phyloP scores from a whole-genome alignment of 2,329 filamentous ascomycete genomes.

The Aspergillus pseudoviridinutans region DNA sequence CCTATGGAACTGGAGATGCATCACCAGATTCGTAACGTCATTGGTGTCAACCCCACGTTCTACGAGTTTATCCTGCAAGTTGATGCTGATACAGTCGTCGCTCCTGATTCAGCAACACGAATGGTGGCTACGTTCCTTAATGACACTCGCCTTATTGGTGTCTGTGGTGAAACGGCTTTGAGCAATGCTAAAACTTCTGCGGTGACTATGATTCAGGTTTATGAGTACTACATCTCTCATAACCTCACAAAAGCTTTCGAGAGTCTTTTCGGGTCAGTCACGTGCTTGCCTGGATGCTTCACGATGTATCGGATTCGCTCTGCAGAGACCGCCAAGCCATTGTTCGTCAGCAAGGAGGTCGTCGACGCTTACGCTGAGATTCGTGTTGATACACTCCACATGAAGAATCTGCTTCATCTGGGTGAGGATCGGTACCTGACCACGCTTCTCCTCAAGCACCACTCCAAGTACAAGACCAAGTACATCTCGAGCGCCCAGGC shows the following conservation, averaged over 20 bases:
- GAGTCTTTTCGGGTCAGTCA: constrained; percentile 93
- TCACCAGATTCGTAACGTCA: constrained; percentile 97
- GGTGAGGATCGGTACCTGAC: constrained; percentile 98
- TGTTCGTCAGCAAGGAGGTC: constrained; percentile 92
- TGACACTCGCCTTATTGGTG: constrained; percentile 87
- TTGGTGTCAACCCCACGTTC: constrained; percentile 96
- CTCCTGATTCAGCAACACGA: constrained; percentile 81
- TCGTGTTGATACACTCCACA: constrained; percentile 94
- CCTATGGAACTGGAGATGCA: constrained; percentile 97
- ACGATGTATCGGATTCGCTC: constrained; percentile 97
- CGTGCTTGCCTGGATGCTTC: constrained; percentile 97
- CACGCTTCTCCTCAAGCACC: constrained; percentile 86
- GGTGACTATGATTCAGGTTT: constrained; percentile 98
- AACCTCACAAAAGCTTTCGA: constrained; percentile 96
- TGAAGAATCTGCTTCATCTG: constrained; percentile 95
- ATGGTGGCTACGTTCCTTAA: constrained; percentile 88
- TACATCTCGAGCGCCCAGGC: constrained; percentile 89
- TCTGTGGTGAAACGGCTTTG: constrained; percentile 90
- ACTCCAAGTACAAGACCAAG: constrained; percentile 96
- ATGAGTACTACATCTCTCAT: constrained; percentile 99
- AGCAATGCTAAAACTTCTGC: constrained; percentile 91
- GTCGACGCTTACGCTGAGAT: constrained; percentile 86
- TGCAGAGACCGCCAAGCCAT: constrained; percentile 87
- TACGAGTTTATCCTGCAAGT: constrained; percentile 97
- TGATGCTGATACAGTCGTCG: constrained; percentile 94